Evolutionary conservation across 2,329 filamentous ascomycete species (phyloP).

Genomic region (Botrytis elliptica): DNA sequence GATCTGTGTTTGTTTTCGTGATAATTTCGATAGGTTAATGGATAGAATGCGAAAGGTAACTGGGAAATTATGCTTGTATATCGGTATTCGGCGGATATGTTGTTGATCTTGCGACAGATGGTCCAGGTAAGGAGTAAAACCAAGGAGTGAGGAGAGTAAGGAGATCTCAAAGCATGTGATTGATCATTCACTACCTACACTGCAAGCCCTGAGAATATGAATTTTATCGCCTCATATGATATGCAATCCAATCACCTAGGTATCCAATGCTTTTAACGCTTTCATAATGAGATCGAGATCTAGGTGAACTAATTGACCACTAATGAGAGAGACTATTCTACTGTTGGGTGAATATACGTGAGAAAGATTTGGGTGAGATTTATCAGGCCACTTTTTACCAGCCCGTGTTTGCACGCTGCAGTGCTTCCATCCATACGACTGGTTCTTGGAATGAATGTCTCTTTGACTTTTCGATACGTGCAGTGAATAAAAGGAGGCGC

Average conservation of each 20-base stretch:
- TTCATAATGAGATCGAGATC: neutral
- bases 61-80: neutral
- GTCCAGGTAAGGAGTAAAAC: neutral
- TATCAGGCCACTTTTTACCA: slow-evolving; percentile 9
- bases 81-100: slow-evolving; percentile 5
- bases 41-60: neutral
- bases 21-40: too few relatives aligned
- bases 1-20: neutral
- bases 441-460: slow-evolving; percentile 1
- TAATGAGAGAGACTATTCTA: neutral
- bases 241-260: neutral
- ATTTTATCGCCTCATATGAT: neutral
- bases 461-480: neutral
- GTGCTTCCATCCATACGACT: neutral
- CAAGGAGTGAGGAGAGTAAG: neutral
- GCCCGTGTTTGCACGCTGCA: neutral
- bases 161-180: neutral
- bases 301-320: neutral
- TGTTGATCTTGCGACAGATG: neutral
- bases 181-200: neutral
- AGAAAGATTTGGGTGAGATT: neutral
- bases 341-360: neutral
- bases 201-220: neutral
- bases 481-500: neutral
- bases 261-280: neutral